phyloP scores from a whole-genome alignment of 2,329 filamentous ascomycete genomes.

The Ceratocystis destructans region DNA sequence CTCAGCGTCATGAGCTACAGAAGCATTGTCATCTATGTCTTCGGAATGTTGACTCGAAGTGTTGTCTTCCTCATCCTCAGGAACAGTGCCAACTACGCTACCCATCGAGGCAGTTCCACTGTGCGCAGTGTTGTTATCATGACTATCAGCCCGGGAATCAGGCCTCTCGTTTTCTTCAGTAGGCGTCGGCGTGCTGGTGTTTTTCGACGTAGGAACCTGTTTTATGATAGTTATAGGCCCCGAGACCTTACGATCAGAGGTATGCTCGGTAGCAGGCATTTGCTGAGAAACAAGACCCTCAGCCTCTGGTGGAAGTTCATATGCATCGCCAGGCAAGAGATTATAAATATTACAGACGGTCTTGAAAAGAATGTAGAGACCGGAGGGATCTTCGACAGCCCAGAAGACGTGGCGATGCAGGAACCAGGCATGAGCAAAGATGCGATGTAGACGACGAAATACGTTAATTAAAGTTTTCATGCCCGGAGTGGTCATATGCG shows the following conservation, averaged over 20 bases:
- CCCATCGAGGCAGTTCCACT: neutral
- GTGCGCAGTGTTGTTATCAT: neutral
- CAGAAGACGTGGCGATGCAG: slow-evolving; percentile 92
- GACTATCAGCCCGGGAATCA: slow-evolving; percentile 57
- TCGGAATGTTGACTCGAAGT: slow-evolving; percentile 18
- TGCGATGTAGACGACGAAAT: slow-evolving; percentile 83
- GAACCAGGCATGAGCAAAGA: slow-evolving; percentile 98
- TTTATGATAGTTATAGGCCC: slow-evolving; percentile 23
- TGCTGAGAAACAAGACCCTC: slow-evolving; percentile 54
- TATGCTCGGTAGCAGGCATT: slow-evolving; percentile 21
- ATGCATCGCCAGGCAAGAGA: slow-evolving; percentile 82
- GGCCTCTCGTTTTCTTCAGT: slow-evolving; percentile 15
- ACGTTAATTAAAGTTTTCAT: slow-evolving; percentile 85
- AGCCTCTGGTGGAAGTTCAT: slow-evolving; percentile 85
- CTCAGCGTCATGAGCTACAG: slow-evolving; percentile 8
- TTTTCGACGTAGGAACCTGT: slow-evolving; percentile 3
- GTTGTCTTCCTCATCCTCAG: slow-evolving; percentile 53
- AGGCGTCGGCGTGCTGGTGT: neutral
- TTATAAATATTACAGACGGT: slow-evolving; percentile 87
- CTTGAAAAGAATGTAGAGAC: slow-evolving; percentile 93
- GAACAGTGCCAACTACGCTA: slow-evolving; percentile 63
- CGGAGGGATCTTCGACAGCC: slow-evolving; percentile 80
- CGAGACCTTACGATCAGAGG: slow-evolving; percentile 21
- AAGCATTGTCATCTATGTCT: slow-evolving; percentile 22
- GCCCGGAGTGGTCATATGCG: slow-evolving; percentile 48